Evolutionary conservation across 108 stramenopile genomes (phyloP).

Genomic region (Skeletonema menzelii): DNA sequence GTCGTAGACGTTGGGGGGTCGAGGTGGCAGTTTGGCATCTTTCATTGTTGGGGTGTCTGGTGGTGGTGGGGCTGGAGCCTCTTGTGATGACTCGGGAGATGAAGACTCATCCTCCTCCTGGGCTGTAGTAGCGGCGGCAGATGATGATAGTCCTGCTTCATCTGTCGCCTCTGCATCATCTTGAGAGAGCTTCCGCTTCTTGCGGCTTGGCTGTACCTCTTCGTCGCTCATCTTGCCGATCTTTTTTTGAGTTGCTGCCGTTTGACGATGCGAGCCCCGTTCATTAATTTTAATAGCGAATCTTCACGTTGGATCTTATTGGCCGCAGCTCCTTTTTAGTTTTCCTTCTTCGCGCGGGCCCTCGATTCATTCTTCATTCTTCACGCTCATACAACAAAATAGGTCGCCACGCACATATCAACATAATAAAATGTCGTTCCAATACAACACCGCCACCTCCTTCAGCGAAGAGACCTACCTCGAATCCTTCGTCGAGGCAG

Average conservation of each 20-base stretch:
- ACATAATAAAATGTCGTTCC: background rate
- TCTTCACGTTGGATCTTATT: no score
- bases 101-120: background rate
- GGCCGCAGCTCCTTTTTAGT: no score
- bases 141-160: background rate
- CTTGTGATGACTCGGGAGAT: background rate
- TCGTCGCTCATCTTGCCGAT: background rate
- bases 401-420: no score
- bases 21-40: background rate
- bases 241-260: no score
- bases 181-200: background rate
- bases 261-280: no score
- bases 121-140: background rate
- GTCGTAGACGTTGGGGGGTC: conserved; percentile 59
- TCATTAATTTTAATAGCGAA: no score
- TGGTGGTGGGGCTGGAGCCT: background rate
- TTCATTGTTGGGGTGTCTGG: background rate
- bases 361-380: no score
- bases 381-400: no score
- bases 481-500: conserved; percentile 76
- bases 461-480: conserved; percentile 76
- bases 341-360: no score
- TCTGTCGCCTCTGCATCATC: background rate
- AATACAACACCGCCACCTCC: conserved; percentile 26
- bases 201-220: background rate